Evolutionary conservation across 176 grass and related monocot genomes (phyloP), one percentile per base, ranked within the genome.

Genomic region (Aegilops speltoides): DNA sequence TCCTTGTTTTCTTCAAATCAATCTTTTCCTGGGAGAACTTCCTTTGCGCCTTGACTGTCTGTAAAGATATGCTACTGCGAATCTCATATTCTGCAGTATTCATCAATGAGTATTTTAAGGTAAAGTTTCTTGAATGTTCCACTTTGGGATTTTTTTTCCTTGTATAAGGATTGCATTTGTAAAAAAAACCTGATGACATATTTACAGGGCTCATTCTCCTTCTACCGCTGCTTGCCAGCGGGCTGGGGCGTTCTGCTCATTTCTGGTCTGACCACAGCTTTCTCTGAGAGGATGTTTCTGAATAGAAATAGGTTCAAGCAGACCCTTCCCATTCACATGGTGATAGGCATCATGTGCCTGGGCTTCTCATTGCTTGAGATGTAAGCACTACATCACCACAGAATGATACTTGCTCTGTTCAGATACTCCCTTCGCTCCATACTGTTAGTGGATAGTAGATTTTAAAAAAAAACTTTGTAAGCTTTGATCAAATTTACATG

Each of bases 51-150:
- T 96, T 94, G 83, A 98, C 70, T n/a, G 0, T 89, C 12, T 78
- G 36, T 85, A 70, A 91, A 98, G 93, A 96, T 93, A 98, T 98
- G 93, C 23, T 92, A 19, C 89, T 96, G 24, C 79, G 92, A 40
- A 98, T 98, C 41, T 62, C 82, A 29, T 98, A 98, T 84, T 98
- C 96, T 76, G 76, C 85, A 73, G 34, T 82, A 23, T 98, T 98
- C 69, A 98, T 98, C 83, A 94, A 91, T 88, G 70, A 77, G 40
- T 98, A 92, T 80, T 98, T 98, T 89, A 85, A 98, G 91, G 93
- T 94, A 87, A 63, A 62, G 33, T 86, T 85, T 69, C 28, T 9
- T 31, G 76, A 74, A 36, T 69, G 32, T 82, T 90, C 65, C 14
- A 79, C 71, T 36, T 68, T 54, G 16, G 7, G n/a, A 56, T 72